A percentile compares a stretch with the other conserved stretches of the same genome.
Conservation (phyloP, 1,139 yeast genomes). For the Suhomyces bolitotheri region DNA sequence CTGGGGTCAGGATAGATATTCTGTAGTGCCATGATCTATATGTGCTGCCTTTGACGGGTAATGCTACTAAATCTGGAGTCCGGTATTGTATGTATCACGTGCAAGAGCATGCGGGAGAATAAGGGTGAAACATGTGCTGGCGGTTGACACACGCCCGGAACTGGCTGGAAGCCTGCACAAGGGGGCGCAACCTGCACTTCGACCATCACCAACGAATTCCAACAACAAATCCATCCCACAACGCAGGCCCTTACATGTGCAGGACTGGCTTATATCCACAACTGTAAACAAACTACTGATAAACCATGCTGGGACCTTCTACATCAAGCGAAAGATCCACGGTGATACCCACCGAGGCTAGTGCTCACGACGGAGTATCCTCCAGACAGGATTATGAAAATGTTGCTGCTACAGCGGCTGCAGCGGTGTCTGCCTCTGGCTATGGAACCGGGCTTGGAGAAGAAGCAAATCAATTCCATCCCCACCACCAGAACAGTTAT, state of each 20-base stretch:
- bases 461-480: constrained; percentile 27
- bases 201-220: constrained; percentile 10
- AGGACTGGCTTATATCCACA: constrained; percentile 16
- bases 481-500: constrained; percentile 27
- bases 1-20: constrained; percentile 6
- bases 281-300: constrained; percentile 12
- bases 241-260: constrained; percentile 16
- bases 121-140: background rate
- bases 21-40: constrained; percentile 2
- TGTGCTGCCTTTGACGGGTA: background rate
- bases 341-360: constrained; percentile 17
- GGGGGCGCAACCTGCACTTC: constrained; percentile 2
- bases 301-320: constrained; percentile 34
- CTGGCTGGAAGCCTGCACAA: constrained; percentile 2
- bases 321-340: constrained; percentile 36
- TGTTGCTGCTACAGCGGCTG: constrained; percentile 23
- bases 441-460: constrained; percentile 19
- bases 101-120: no score
- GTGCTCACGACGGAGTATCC: constrained; percentile 11
- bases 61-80: no score
- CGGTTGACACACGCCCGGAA: background rate
- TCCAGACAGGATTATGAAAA: constrained; percentile 18
- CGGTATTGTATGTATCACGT: no score
- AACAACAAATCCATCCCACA: constrained; percentile 12
- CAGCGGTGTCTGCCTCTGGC: constrained; percentile 22